Conservation (phyloP, 306 rosid genomes). For the Quercus berberidifolia region DNA sequence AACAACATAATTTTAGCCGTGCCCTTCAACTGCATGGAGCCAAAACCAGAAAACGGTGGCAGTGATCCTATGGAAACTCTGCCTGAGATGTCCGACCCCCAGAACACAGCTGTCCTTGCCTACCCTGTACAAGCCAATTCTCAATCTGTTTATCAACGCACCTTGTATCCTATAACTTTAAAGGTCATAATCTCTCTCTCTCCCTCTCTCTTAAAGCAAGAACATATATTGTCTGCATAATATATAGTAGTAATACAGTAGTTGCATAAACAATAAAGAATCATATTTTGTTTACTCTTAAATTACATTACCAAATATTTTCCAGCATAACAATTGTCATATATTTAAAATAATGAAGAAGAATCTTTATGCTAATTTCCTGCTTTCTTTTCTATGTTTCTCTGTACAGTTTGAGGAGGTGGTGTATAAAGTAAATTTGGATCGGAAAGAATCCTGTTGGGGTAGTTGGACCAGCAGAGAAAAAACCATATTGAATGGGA, state of each 20-base stretch:
- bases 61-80: slow-evolving; percentile 26
- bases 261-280: background rate
- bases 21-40: slow-evolving; percentile 56
- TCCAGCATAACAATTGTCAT: background rate
- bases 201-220: background rate
- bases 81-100: slow-evolving; percentile 43
- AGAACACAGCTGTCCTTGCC: slow-evolving; percentile 44
- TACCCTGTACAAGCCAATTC: slow-evolving; percentile 42
- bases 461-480: slow-evolving; percentile 51
- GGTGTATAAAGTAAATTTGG: slow-evolving; percentile 78
- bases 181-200: slow-evolving; percentile 44
- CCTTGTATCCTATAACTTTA: slow-evolving; percentile 66
- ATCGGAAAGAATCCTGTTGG: slow-evolving; percentile 46
- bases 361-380: slow-evolving; percentile 1
- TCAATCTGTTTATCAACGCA: slow-evolving; percentile 51
- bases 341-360: background rate
- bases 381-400: slow-evolving; percentile 2
- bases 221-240: background rate
- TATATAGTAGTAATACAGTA: background rate
- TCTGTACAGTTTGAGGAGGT: slow-evolving; percentile 81
- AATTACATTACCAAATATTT: slow-evolving; percentile 18
- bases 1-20: slow-evolving; percentile 24
- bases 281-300: background rate
- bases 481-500: slow-evolving; percentile 71
- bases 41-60: slow-evolving; percentile 39